phyloP scores from a whole-genome alignment of 768 basidiomycete species.

The Russula vinacea region DNA sequence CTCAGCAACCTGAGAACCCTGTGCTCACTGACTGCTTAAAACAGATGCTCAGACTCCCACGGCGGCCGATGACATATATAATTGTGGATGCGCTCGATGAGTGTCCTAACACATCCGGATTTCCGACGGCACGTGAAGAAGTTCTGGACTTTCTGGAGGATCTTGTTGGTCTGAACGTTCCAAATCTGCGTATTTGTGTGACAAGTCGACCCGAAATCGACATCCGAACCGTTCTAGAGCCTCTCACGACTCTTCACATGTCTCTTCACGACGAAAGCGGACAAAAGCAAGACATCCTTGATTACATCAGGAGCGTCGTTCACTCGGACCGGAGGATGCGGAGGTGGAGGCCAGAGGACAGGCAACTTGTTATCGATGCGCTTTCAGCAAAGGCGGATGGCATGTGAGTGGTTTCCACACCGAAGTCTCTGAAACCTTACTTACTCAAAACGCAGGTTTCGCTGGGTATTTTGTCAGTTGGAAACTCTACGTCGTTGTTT shows the following conservation, averaged over 20 bases:
- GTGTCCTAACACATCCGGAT: conserved; percentile 6
- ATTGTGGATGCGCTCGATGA: conserved; percentile 20
- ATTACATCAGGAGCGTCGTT: conserved; percentile 7
- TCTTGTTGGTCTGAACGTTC: neutral
- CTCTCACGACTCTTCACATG: neutral
- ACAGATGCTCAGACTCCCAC: conserved; percentile 4
- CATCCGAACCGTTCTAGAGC: neutral
- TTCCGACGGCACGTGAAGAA: conserved; percentile 5
- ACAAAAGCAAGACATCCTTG: conserved; percentile 1
- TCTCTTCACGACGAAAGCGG: conserved; percentile 11
- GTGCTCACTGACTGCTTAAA: neutral
- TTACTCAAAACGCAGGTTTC: conserved; percentile 4
- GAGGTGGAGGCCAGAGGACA: conserved; percentile 6
- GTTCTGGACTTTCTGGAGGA: conserved; percentile 1
- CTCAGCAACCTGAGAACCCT: neutral
- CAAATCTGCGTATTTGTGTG: conserved; percentile 9
- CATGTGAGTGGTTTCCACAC: conserved; percentile 2
- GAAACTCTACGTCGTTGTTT: conserved; percentile 6
- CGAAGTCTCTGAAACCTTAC: neutral
- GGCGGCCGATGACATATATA: neutral
- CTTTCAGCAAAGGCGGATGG: conserved; percentile 18
- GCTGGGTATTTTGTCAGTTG: conserved; percentile 14
- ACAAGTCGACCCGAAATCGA: conserved; percentile 15
- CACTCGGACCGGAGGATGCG: conserved; percentile 10
- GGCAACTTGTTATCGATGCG: neutral